A percentile compares a stretch with the other conserved stretches of the same genome.
These are phyloP conservation scores for Aspergillus olivimuriae DNA, from an alignment of 495 filamentous ascomycete species.

Conservation along the genomic window DNA sequence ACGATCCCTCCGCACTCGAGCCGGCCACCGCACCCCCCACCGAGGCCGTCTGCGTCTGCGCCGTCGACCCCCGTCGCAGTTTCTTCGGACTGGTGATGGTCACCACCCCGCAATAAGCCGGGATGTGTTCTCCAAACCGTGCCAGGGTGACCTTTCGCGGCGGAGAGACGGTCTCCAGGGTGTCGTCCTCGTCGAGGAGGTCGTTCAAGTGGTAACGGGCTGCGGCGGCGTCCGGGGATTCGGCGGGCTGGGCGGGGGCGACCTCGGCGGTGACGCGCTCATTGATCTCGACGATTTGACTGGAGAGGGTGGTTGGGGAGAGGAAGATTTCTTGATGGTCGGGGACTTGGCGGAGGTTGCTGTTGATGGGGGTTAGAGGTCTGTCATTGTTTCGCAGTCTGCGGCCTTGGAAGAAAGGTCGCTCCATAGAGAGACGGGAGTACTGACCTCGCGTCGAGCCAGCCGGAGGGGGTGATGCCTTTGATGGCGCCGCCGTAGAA, in stretches of 20 bases:
- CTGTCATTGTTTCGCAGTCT: background rate
- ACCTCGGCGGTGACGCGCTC: slow-evolving; percentile 52
- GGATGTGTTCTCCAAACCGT: slow-evolving; percentile 13
- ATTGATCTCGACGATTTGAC: slow-evolving; percentile 82
- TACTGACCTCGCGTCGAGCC: slow-evolving; percentile 73
- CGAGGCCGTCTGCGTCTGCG: background rate
- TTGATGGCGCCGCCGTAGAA: slow-evolving; percentile 81
- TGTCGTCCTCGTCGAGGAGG: slow-evolving; percentile 55
- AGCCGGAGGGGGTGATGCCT: slow-evolving; percentile 62
- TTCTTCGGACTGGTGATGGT: slow-evolving; percentile 20
- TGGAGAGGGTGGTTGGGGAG: slow-evolving; percentile 67
- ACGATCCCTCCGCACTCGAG: slow-evolving; percentile 14
- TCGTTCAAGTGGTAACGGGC: slow-evolving; percentile 71
- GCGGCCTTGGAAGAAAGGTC: slow-evolving; percentile 5
- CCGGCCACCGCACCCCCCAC: slow-evolving; percentile 12
- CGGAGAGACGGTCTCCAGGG: slow-evolving; percentile 51
- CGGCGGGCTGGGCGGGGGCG: slow-evolving; percentile 26
- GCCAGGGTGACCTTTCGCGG: slow-evolving; percentile 23
- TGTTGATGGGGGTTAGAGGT: slow-evolving; percentile 28
- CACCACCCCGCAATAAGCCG: slow-evolving; percentile 29
- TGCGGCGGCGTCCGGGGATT: slow-evolving; percentile 53
- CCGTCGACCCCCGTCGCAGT: slow-evolving; percentile 4
- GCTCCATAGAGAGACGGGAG: slow-evolving; percentile 1
- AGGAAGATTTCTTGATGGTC: slow-evolving; percentile 94
- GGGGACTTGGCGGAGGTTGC: slow-evolving; percentile 80